Evolutionary conservation across 2,329 filamentous ascomycete species (phyloP), one percentile per base, ranked within the genome.

Genomic region (Thermothelomyces thermophilus): DNA sequence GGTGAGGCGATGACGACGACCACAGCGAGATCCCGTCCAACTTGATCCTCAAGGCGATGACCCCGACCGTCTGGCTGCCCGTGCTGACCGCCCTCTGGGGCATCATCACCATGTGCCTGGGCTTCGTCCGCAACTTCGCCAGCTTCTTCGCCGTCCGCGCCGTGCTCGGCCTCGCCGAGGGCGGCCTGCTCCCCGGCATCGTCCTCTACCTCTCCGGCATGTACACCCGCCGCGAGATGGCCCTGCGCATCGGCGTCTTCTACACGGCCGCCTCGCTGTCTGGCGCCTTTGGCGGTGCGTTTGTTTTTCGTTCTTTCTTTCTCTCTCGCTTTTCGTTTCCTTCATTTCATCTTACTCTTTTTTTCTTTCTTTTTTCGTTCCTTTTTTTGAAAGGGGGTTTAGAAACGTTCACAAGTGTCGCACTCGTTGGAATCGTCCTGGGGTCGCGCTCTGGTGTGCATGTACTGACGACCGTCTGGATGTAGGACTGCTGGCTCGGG

Each of bases 181-280:
- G 80, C 34, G 83, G 82, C 0, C 64, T 86, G 31, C 65, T 86
- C 2, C 83, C 83, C 0, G 83, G 82, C 41, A 85, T 86, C 72
- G 74, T 84, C 1, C 67, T 87, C 1, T 86, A 86, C 58, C 71
- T 87, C 11, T 83, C 80, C 0, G 71, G 73, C 6, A 75, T 86
- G 55, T 82, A 85, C 58, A 76, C 72, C 16, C 70, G 80, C 17
- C 69, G 73, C 1, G 80, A 84, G 55, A 68, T 84, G 54, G 79
- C 80, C 0, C 63, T 84, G 33, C 71, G 83, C 4, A 82, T 86
- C 43, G 83, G 81, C 26, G 68, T 86, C 5, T 85, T 86, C 59
- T 56, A 54, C 28, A 56, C 54, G 2, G 28, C 56, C 1, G 49
- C 56, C 0, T 54, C 53, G 13, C 34, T 58, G n/a, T 54, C 56